phyloP scores from a whole-genome alignment of 768 basidiomycete species.

The Tubosaeta sp. region DNA sequence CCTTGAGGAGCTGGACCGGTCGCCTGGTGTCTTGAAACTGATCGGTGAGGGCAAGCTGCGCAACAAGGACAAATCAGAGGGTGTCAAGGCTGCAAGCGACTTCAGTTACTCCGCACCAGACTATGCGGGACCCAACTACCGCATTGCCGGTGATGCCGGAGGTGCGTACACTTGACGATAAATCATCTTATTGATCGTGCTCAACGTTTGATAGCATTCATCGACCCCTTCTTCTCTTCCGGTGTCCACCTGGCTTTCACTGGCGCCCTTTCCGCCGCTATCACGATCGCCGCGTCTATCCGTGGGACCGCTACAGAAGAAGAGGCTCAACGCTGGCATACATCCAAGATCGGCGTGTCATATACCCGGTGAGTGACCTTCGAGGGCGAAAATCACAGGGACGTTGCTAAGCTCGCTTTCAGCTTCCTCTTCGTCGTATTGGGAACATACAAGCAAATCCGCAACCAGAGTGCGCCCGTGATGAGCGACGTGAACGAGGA shows the following conservation, averaged over 20 bases:
- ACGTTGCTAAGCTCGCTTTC: not conserved
- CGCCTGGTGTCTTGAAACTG: not conserved
- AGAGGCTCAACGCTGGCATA: conserved; percentile 8
- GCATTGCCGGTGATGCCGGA: not conserved
- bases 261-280: not conserved
- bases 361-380: conserved; percentile 3
- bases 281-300: not conserved
- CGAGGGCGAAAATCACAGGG: not conserved
- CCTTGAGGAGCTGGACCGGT: not conserved
- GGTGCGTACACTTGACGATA: not conserved
- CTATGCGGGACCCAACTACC: not conserved
- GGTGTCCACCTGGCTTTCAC: not conserved
- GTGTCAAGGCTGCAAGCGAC: not conserved
- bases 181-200: not conserved
- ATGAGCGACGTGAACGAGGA: conserved; percentile 11
- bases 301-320: not conserved
- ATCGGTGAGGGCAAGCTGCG: not conserved
- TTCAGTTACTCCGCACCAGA: not conserved
- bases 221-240: conserved; percentile 1
- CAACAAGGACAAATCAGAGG: not conserved
- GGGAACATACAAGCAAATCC: conserved; percentile 11
- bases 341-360: conserved; percentile 7
- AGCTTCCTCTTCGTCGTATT: conserved; percentile 8
- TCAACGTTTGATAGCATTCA: not conserved
- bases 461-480: conserved; percentile 5